Evolutionary conservation across 805 yeast species (phyloP), one percentile per base, ranked within the genome.

Genomic region (Wickerhamomyces tratensis): DNA sequence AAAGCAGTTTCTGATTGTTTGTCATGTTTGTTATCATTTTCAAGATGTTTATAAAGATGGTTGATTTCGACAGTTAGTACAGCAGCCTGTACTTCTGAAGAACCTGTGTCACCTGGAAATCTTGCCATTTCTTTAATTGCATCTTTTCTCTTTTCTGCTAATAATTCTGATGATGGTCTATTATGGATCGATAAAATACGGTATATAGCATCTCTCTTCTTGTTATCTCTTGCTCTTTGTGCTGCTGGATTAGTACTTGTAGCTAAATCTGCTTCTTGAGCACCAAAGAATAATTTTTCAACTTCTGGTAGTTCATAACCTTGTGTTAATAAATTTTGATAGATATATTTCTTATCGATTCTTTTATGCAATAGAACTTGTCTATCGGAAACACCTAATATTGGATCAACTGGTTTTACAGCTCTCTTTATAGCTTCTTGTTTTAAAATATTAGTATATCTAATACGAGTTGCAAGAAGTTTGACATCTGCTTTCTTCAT

Each of bases 11-110:
- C 77, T 51, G 80, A 80, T 36, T 71, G 69, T 51, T 74, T 68
- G 64, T 91, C 98, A 59, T 88, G 83, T 50, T 78, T 81, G 57
- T 79, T 70, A 40, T 75, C 70, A 51, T 74, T 71, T 49, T 72
- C 69, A 43, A 84, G 72, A 57, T 89, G 96, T 37, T 76, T 73
- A 67, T 86, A 86, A 47, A 86, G 68, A 49, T 76, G 79, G 50
- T 82, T 85, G 51, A 93, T 86, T 54, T 77, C 76, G 39, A 86
- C 81, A 0, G 98, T 87, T 66, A 82, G 66, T 27, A 86, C 74
- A 3, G 97, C 98, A 2, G 98, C 96, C 63, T 89, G 97, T 26
- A 89, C 96, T 64, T 91, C 98, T 42, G 95, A 79, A 2, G 96
- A 86, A 4, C 95, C 97, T 1, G 96, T 86, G 60, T 93, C 98